Evolutionary conservation across 257 asterid species (phyloP).

Genomic region (Solanum rostratum): DNA sequence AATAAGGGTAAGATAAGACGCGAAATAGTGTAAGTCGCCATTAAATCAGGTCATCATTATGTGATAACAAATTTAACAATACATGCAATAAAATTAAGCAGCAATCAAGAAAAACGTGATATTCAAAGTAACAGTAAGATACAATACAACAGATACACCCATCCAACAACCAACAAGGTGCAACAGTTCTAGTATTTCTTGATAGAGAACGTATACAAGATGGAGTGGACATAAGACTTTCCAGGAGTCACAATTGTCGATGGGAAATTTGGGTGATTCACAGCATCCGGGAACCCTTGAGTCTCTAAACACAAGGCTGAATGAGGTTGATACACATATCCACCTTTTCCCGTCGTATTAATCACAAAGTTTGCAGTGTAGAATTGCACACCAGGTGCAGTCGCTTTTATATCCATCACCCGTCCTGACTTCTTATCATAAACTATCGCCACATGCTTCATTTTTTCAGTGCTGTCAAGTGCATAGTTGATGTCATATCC

Average conservation of each 20-base stretch:
- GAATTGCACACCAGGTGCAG: conserved; percentile 7
- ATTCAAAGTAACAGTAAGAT: neutral
- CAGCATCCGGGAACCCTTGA: conserved; percentile 84
- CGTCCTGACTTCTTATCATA: conserved; percentile 6
- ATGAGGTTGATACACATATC: neutral
- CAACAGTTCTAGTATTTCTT: neutral
- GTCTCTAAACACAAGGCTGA: conserved; percentile 29
- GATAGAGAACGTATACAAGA: conserved; percentile 32
- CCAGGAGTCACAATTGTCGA: conserved; percentile 48
- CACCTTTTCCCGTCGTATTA: conserved; percentile 4
- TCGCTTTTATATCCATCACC: neutral
- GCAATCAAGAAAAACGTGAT: too few relatives aligned
- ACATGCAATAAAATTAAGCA: too few relatives aligned
- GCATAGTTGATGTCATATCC: conserved; percentile 15
- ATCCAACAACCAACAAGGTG: neutral
- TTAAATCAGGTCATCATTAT: too few relatives aligned
- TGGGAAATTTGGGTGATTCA: conserved; percentile 69
- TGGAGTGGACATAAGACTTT: conserved; percentile 29
- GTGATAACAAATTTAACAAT: too few relatives aligned
- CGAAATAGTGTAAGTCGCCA: too few relatives aligned
- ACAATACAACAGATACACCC: neutral
- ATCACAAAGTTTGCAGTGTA: neutral
- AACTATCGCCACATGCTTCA: conserved; percentile 2
- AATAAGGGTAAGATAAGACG: too few relatives aligned
- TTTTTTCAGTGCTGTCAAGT: neutral